These are phyloP conservation scores for Pythium rishiriense DNA, from an alignment of 352 stramenopile genomes.

Conservation along the genomic window DNA sequence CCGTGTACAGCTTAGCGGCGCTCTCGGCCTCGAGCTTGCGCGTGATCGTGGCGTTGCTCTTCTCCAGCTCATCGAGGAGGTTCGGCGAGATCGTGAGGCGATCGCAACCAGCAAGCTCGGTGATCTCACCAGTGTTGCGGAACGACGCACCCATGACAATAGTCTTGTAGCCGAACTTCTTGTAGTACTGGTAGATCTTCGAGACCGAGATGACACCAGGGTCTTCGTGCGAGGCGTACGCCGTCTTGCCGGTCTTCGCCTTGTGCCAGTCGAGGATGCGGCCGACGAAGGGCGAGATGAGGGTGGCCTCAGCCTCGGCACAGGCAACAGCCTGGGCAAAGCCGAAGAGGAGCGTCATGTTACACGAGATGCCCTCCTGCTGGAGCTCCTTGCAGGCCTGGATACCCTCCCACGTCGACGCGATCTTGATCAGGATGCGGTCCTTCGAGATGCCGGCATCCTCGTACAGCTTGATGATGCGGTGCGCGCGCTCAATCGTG, in stretches of 20 bases:
- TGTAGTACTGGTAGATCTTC: constrained; percentile 99
- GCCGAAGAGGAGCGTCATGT: constrained; percentile 98
- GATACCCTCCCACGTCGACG: constrained; percentile 98
- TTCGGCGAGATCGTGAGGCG: constrained; percentile 97
- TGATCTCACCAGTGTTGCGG: constrained; percentile 97
- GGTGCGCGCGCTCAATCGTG: constrained; percentile 91
- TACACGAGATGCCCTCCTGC: constrained; percentile 97
- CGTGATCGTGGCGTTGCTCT: constrained; percentile 61
- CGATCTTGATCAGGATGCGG: constrained; percentile 98
- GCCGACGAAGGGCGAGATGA: constrained; percentile 97
- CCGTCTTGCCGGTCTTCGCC: constrained; percentile 89
- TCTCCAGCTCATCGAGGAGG: constrained; percentile 92
- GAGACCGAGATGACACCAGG: constrained; percentile 95
- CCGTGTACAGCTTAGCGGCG: constrained; percentile 65
- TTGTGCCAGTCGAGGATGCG: constrained; percentile 98
- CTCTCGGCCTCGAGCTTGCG: constrained; percentile 87
- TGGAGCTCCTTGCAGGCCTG: constrained; percentile 96
- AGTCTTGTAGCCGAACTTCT: constrained; percentile 96
- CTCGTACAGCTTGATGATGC: constrained; percentile 98
- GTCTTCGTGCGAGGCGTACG: constrained; percentile 94
- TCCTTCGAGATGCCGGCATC: constrained; percentile 93
- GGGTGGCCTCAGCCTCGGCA: constrained; percentile 93
- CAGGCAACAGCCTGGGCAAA: constrained; percentile 96
- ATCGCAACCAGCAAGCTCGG: constrained; percentile 96
- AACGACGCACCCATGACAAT: constrained; percentile 97